Conservation (phyloP, 2,329 filamentous ascomycete genomes). For the Colletotrichum filicis region DNA sequence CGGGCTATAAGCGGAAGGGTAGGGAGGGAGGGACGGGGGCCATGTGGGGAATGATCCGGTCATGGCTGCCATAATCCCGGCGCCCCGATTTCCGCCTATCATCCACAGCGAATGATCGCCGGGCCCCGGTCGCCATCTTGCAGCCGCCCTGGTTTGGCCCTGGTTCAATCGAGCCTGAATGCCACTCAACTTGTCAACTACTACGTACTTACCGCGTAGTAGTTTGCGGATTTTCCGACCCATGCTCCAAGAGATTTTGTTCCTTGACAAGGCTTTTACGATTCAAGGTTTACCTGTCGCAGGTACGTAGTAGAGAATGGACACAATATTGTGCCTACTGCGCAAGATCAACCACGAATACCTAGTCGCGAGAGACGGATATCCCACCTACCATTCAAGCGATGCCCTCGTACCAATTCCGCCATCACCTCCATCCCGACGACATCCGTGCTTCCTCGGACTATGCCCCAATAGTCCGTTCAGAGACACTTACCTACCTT, state of each 20-base stretch:
- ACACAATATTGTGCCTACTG: neutral
- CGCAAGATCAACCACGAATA: neutral
- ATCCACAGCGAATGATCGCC: neutral
- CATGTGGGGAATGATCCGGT: slow-evolving; percentile 18
- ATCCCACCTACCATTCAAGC: slow-evolving; percentile 17
- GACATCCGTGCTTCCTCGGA: neutral
- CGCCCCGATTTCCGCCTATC: slow-evolving; percentile 17
- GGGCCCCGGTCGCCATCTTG: slow-evolving; percentile 11
- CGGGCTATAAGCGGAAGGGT: neutral
- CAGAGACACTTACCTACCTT: neutral
- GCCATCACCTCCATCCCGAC: neutral
- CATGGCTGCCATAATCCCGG: slow-evolving; percentile 7
- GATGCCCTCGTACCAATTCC: slow-evolving; percentile 1
- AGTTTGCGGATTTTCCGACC: neutral
- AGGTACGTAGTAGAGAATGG: neutral
- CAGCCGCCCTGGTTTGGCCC: neutral
- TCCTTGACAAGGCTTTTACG: neutral
- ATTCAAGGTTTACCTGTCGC: neutral
- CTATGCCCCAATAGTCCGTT: neutral
- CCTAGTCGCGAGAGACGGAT: neutral
- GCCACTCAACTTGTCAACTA: neutral
- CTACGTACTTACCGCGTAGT: no score
- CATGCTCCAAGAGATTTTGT: neutral
- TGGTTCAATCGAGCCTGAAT: neutral
- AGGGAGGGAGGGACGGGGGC: neutral